phyloP scores from a whole-genome alignment of 345 rosid species.

The Lepidium aucheri region DNA sequence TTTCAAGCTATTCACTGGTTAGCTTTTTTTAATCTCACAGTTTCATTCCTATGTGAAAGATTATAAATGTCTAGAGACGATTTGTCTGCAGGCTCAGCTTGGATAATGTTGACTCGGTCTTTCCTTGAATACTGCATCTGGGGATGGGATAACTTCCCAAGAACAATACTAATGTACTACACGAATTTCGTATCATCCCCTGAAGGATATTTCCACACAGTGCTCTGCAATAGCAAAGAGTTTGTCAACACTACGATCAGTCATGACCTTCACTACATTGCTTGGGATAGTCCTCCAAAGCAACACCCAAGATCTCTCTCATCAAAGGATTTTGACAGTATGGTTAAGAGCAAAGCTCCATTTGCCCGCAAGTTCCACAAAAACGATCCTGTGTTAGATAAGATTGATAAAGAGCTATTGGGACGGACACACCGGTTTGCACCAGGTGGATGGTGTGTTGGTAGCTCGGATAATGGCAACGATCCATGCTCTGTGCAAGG shows the following conservation, averaged over 20 bases:
- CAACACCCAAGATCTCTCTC: slow-evolving; percentile 74
- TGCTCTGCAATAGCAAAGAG: slow-evolving; percentile 63
- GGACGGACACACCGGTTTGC: slow-evolving; percentile 54
- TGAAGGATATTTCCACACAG: slow-evolving; percentile 95
- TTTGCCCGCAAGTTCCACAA: slow-evolving; percentile 81
- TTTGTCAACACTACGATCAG: slow-evolving; percentile 55
- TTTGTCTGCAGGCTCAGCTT: slow-evolving; percentile 65
- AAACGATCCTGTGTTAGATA: slow-evolving; percentile 70
- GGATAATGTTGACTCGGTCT: slow-evolving; percentile 64
- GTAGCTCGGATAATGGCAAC: slow-evolving; percentile 42
- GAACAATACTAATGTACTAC: slow-evolving; percentile 78
- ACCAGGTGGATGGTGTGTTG: slow-evolving; percentile 79
- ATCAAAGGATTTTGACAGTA: slow-evolving; percentile 58
- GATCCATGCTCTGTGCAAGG: slow-evolving; percentile 67
- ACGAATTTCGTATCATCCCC: slow-evolving; percentile 84
- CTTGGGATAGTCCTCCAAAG: slow-evolving; percentile 95
- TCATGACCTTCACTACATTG: slow-evolving; percentile 91
- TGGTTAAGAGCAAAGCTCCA: slow-evolving; percentile 78
- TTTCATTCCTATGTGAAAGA: background rate
- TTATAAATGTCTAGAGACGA: background rate
- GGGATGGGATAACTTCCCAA: slow-evolving; percentile 88
- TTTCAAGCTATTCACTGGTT: slow-evolving; percentile 86
- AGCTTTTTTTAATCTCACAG: slow-evolving; percentile 4
- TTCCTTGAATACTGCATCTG: slow-evolving; percentile 79
- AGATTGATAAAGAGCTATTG: slow-evolving; percentile 69